Conservation (phyloP, 805 yeast genomes). For the Wickerhamiella dianesei region DNA sequence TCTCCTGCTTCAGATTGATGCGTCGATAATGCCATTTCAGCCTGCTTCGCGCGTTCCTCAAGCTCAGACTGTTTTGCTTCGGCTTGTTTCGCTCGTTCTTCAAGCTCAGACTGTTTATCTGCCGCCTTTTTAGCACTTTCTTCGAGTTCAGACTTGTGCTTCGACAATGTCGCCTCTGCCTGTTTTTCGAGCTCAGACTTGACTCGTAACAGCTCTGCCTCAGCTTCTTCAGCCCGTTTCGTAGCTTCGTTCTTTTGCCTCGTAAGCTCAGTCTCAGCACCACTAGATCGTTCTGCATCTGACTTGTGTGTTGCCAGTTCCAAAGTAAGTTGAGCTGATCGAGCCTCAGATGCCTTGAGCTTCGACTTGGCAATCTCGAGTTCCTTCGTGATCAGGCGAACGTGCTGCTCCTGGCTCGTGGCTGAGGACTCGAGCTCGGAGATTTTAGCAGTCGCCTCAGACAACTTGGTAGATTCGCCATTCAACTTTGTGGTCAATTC, state of each 20-base stretch:
- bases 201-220: not conserved
- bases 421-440: not conserved
- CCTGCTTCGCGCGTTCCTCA: not conserved
- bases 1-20: not conserved
- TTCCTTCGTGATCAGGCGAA: not conserved
- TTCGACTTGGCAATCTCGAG: not conserved
- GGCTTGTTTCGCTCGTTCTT: not conserved
- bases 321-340: not conserved
- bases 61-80: not conserved
- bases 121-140: not conserved
- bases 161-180: too few relatives aligned
- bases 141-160: too few relatives aligned
- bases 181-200: slow-evolving; percentile 1
- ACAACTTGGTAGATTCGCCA: not conserved
- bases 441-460: not conserved
- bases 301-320: not conserved
- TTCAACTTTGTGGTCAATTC: not conserved
- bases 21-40: too few relatives aligned
- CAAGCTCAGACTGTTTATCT: too few relatives aligned
- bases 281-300: not conserved
- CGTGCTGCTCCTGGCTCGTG: not conserved
- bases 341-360: not conserved
- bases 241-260: not conserved
- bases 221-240: slow-evolving; percentile 1
- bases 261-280: not conserved